These are phyloP conservation scores for Psilocybe subaeruginosa DNA, from an alignment of 768 basidiomycete genomes.

Conservation along the genomic window DNA sequence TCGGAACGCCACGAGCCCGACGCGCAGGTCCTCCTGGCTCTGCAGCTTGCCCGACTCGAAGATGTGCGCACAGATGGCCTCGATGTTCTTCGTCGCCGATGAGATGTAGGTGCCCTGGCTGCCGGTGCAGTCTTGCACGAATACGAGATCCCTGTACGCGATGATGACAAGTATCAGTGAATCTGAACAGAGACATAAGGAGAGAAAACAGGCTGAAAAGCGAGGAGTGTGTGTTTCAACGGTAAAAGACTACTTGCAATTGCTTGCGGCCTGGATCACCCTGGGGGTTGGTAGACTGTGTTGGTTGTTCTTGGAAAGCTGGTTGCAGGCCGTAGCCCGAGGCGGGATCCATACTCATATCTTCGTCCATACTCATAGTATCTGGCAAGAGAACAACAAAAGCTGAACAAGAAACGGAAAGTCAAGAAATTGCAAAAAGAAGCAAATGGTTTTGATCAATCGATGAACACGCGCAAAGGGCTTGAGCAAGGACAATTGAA, in stretches of 20 bases:
- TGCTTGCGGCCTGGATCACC: constrained; percentile 60
- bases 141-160: constrained; percentile 79
- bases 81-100: constrained; percentile 96
- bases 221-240: neutral
- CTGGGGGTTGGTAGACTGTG: constrained; percentile 28
- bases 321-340: constrained; percentile 33
- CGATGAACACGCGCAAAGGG: constrained; percentile 25
- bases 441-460: constrained; percentile 7
- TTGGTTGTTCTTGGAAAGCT: constrained; percentile 38
- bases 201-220: neutral
- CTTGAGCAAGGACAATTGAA: constrained; percentile 5
- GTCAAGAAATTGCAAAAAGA: neutral
- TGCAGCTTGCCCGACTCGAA: constrained; percentile 94
- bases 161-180: neutral
- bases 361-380: constrained; percentile 65
- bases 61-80: constrained; percentile 92
- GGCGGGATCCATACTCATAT: constrained; percentile 69
- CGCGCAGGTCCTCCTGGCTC: constrained; percentile 81
- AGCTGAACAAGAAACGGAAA: neutral
- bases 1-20: constrained; percentile 93
- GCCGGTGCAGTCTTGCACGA: constrained; percentile 95
- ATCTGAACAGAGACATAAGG: constrained; percentile 5
- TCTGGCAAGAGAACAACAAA: too few species aligned
- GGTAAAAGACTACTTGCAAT: constrained; percentile 55
- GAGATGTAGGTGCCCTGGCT: constrained; percentile 89